A percentile compares a stretch with the other conserved stretches of the same genome.
These are phyloP conservation scores for Saccharomyces hybrid DNA, from an alignment of 1,139 yeast species.

Conservation along the genomic window DNA sequence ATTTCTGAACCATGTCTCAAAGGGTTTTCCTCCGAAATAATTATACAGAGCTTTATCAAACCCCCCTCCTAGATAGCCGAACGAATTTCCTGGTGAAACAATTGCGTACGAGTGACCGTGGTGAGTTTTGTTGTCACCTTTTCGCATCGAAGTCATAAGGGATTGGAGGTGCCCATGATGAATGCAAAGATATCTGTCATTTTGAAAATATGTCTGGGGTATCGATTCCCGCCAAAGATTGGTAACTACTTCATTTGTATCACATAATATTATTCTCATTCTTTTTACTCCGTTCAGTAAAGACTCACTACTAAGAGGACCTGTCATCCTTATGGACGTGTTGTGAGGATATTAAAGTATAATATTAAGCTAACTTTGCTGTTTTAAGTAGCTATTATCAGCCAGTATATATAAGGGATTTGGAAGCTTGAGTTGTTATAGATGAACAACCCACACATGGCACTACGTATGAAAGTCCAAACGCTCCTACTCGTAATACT, in stretches of 20 bases:
- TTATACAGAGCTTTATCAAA: conserved; percentile 40
- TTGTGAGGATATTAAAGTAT: too few relatives aligned
- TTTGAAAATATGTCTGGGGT: conserved; percentile 5
- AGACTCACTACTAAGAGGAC: background rate
- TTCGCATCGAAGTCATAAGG: conserved; percentile 7
- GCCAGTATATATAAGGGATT: background rate
- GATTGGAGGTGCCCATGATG: conserved; percentile 15
- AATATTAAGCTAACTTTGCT: background rate
- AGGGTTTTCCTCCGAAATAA: conserved; percentile 30
- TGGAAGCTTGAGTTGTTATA: too few relatives aligned
- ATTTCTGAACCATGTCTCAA: conserved; percentile 27
- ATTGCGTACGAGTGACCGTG: conserved; percentile 23
- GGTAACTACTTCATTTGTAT: conserved; percentile 15
- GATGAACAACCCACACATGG: background rate
- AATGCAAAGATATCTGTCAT: conserved; percentile 8
- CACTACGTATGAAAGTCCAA: too few relatives aligned
- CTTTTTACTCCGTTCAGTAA: background rate
- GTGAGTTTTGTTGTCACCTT: conserved; percentile 2
- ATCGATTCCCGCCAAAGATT: conserved; percentile 14
- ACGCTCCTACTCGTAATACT: too few relatives aligned
- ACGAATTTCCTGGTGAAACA: conserved; percentile 49
- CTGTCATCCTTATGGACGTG: background rate
- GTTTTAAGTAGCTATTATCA: background rate
- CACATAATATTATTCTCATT: conserved; percentile 19
- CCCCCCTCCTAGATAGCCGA: conserved; percentile 47